Conservation (phyloP, 345 rosid species). For the Hypericum perforatum region DNA sequence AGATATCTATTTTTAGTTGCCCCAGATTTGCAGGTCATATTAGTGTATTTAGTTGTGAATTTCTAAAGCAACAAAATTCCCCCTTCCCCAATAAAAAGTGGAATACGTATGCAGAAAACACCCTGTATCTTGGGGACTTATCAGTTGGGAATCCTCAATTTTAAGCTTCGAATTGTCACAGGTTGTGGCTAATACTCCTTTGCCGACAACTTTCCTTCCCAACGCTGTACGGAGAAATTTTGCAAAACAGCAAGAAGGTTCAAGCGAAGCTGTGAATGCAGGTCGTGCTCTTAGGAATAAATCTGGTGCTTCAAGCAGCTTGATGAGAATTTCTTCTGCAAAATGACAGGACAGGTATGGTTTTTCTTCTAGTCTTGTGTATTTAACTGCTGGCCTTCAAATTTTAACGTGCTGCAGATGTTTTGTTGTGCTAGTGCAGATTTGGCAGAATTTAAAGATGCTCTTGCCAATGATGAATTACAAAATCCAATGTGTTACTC, state of each 20-base stretch:
- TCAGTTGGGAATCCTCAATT: not conserved
- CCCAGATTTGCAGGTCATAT: not conserved
- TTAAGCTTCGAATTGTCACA: slow-evolving; percentile 13
- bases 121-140: not conserved
- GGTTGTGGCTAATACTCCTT: slow-evolving; percentile 17
- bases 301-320: slow-evolving; percentile 24
- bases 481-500: slow-evolving; percentile 6
- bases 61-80: too few relatives aligned
- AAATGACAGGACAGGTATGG: slow-evolving; percentile 10
- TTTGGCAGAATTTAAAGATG: slow-evolving; percentile 12
- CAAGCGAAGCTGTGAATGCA: slow-evolving; percentile 15
- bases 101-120: too few relatives aligned
- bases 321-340: slow-evolving; percentile 29
- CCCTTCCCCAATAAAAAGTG: too few relatives aligned
- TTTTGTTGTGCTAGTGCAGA: not conserved
- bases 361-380: not conserved
- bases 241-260: slow-evolving; percentile 15
- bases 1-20: not conserved
- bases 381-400: too few relatives aligned
- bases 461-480: not conserved
- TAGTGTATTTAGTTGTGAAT: too few relatives aligned
- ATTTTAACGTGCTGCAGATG: too few relatives aligned
- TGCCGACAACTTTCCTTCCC: slow-evolving; percentile 19
- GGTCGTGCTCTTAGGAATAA: slow-evolving; percentile 18
- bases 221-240: slow-evolving; percentile 15